These are phyloP conservation scores for Exserohilum rostratum DNA, from an alignment of 2,329 filamentous ascomycete species.

Conservation along the genomic window DNA sequence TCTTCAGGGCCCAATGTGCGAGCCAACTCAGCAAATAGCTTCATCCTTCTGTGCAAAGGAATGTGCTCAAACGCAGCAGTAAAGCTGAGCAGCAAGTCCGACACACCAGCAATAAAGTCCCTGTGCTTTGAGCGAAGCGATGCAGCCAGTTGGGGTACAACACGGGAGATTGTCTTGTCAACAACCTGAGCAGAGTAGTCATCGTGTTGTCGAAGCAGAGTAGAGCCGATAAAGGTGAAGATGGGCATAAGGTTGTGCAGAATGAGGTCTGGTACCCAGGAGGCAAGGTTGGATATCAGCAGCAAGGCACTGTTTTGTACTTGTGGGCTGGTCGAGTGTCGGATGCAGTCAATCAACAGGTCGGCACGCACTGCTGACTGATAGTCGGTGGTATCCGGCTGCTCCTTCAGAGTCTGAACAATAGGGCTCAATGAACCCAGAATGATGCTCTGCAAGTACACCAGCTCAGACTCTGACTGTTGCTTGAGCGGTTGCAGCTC, in stretches of 20 bases:
- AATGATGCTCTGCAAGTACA: slow-evolving; percentile 86
- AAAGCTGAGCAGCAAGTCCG: slow-evolving; percentile 92
- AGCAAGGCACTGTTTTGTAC: slow-evolving; percentile 92
- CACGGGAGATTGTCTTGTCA: slow-evolving; percentile 89
- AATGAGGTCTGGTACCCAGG: slow-evolving; percentile 86
- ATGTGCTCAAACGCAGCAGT: slow-evolving; percentile 97
- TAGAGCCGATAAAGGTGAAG: slow-evolving; percentile 97
- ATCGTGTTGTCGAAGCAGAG: slow-evolving; percentile 87
- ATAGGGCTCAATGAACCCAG: slow-evolving; percentile 83
- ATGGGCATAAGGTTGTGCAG: slow-evolving; percentile 98
- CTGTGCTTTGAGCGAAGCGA: slow-evolving; percentile 81
- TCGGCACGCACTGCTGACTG: slow-evolving; percentile 83
- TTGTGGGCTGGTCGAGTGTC: slow-evolving; percentile 87
- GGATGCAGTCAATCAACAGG: slow-evolving; percentile 89
- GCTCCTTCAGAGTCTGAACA: slow-evolving; percentile 72
- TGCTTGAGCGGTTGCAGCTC: slow-evolving; percentile 85
- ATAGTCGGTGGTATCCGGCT: slow-evolving; percentile 67
- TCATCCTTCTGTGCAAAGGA: slow-evolving; percentile 80
- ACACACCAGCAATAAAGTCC: slow-evolving; percentile 79
- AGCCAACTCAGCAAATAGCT: slow-evolving; percentile 82
- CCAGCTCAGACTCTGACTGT: slow-evolving; percentile 82
- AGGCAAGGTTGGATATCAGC: slow-evolving; percentile 83
- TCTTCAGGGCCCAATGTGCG: slow-evolving; percentile 84
- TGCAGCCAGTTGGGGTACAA: slow-evolving; percentile 87
- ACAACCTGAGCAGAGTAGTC: slow-evolving; percentile 97